These are phyloP conservation scores for Tephrocybe sp. DNA, from an alignment of 768 basidiomycete species.

Conservation along the genomic window DNA sequence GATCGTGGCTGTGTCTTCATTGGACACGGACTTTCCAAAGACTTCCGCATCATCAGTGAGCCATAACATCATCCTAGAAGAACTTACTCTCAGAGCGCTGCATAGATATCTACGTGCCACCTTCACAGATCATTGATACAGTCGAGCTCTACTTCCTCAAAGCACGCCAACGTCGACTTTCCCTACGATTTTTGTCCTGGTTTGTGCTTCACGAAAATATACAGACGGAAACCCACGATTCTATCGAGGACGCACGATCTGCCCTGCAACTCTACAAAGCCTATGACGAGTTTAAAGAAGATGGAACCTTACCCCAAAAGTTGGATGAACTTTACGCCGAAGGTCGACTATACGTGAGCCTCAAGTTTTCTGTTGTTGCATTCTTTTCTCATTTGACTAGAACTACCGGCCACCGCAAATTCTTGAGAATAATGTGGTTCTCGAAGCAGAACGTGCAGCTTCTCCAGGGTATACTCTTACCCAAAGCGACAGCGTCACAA, in stretches of 20 bases:
- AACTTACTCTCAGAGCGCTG: background rate
- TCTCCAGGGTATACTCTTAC: slow-evolving; percentile 6
- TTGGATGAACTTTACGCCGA: slow-evolving; percentile 83
- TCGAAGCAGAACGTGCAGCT: slow-evolving; percentile 4
- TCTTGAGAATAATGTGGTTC: background rate
- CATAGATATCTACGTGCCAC: slow-evolving; percentile 92
- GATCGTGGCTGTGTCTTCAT: slow-evolving; percentile 96
- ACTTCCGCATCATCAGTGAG: slow-evolving; percentile 97
- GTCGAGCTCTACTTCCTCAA: slow-evolving; percentile 93
- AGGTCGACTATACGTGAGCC: slow-evolving; percentile 67
- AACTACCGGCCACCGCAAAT: slow-evolving; percentile 20
- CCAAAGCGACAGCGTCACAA: background rate
- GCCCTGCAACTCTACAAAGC: slow-evolving; percentile 85
- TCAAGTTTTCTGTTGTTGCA: background rate
- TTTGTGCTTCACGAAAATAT: slow-evolving; percentile 90
- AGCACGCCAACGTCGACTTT: slow-evolving; percentile 80
- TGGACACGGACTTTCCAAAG: slow-evolving; percentile 95
- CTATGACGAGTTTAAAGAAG: slow-evolving; percentile 71
- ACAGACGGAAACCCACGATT: slow-evolving; percentile 93
- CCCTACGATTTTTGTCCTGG: slow-evolving; percentile 92
- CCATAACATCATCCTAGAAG: slow-evolving; percentile 6
- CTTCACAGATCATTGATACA: slow-evolving; percentile 94
- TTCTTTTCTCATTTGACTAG: slow-evolving; percentile 6
- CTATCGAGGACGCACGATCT: slow-evolving; percentile 94
- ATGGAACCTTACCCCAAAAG: slow-evolving; percentile 79